Percentiles rank a stretch among this genome's conserved stretches.
Conservation (phyloP, 495 filamentous ascomycete genomes). For the Melanomma pulvis-pyrius region DNA sequence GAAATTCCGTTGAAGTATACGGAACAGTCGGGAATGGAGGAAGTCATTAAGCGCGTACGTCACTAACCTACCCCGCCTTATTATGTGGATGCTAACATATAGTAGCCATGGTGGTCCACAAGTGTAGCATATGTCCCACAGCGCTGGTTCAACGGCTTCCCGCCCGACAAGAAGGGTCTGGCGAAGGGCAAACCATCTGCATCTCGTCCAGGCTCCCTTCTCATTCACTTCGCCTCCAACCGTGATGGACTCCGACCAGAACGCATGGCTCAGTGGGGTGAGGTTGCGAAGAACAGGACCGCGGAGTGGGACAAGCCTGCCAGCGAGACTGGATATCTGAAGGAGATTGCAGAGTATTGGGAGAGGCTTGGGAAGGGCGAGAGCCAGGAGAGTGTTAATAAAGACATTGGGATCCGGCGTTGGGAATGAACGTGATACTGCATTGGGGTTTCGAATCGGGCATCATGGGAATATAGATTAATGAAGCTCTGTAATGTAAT, state of each 20-base stretch:
- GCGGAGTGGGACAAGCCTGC: slow-evolving; percentile 48
- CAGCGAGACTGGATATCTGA: slow-evolving; percentile 43
- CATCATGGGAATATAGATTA: no score
- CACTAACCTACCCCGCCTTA: not conserved
- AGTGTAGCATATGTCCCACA: slow-evolving; percentile 38
- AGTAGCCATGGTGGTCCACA: slow-evolving; percentile 43
- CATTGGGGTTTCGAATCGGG: no score
- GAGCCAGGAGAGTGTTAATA: slow-evolving; percentile 8
- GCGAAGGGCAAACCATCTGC: slow-evolving; percentile 39
- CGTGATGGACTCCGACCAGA: slow-evolving; percentile 39
- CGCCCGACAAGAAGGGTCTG: slow-evolving; percentile 36
- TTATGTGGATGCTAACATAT: slow-evolving; percentile 1
- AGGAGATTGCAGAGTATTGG: slow-evolving; percentile 48
- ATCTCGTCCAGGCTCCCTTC: slow-evolving; percentile 42
- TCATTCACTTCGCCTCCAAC: slow-evolving; percentile 45
- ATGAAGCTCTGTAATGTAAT: no score
- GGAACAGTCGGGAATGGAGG: slow-evolving; percentile 47
- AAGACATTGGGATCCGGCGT: slow-evolving; percentile 25
- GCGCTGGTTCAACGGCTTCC: slow-evolving; percentile 50
- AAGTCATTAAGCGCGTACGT: slow-evolving; percentile 39
- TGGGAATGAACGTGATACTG: not conserved
- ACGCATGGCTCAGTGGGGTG: slow-evolving; percentile 43
- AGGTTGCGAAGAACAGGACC: slow-evolving; percentile 45
- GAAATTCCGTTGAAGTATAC: slow-evolving; percentile 44
- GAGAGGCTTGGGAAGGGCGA: slow-evolving; percentile 33